A percentile compares a stretch with the other conserved stretches of the same genome.
phyloP scores from a whole-genome alignment of 2,329 filamentous ascomycete species.

The Pseudocercospora eumusae region DNA sequence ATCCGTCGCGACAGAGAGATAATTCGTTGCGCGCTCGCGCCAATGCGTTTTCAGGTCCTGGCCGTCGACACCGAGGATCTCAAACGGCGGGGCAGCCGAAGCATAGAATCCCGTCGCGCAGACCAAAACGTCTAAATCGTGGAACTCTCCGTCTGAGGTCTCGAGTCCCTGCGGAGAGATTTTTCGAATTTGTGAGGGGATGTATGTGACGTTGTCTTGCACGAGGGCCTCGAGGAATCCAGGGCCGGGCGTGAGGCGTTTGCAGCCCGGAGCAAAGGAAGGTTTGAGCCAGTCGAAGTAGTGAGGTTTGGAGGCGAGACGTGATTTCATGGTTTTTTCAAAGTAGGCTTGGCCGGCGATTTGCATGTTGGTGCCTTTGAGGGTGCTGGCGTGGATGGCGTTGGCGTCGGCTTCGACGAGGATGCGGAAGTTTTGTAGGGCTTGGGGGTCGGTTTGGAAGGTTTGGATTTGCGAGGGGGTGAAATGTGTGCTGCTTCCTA shows the following conservation, averaged over 20 bases:
- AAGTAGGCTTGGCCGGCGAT: slow-evolving; percentile 42
- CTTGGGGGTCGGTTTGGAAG: slow-evolving; percentile 60
- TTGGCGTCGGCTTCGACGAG: slow-evolving; percentile 60
- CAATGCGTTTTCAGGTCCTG: slow-evolving; percentile 41
- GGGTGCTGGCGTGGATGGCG: slow-evolving; percentile 48
- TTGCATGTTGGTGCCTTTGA: slow-evolving; percentile 45
- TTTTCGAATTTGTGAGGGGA: too few relatives aligned
- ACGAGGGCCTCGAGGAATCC: slow-evolving; percentile 55
- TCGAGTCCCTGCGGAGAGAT: slow-evolving; percentile 44
- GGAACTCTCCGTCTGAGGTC: slow-evolving; percentile 45
- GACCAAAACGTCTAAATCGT: slow-evolving; percentile 35
- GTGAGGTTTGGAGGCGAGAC: slow-evolving; percentile 43
- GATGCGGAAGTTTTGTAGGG: slow-evolving; percentile 55
- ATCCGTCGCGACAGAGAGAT: slow-evolving; percentile 33
- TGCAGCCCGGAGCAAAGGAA: slow-evolving; percentile 48
- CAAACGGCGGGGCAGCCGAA: slow-evolving; percentile 36
- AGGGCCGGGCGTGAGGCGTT: slow-evolving; percentile 53
- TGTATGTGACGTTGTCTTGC: slow-evolving; percentile 50
- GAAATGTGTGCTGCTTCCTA: slow-evolving; percentile 55
- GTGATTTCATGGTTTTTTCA: slow-evolving; percentile 45
- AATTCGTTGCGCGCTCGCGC: slow-evolving; percentile 42
- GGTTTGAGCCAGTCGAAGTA: slow-evolving; percentile 47
- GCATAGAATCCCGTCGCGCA: slow-evolving; percentile 44
- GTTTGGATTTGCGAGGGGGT: slow-evolving; percentile 57
- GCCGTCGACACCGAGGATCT: slow-evolving; percentile 30